phyloP scores from a whole-genome alignment of 2,329 filamentous ascomycete genomes.

The Claviceps sp. region DNA sequence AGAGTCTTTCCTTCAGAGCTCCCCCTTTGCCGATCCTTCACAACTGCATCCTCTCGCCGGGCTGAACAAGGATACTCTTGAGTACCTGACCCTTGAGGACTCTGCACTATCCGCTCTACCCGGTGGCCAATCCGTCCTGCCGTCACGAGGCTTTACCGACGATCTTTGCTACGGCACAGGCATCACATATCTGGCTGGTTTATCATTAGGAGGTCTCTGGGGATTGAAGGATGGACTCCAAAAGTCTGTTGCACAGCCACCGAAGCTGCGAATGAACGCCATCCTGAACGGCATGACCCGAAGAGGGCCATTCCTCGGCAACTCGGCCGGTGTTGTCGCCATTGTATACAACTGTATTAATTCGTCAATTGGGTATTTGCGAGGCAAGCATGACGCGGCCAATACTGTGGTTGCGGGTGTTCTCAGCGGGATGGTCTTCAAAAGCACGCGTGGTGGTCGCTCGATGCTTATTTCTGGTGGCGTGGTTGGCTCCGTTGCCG shows the following conservation, averaged over 20 bases:
- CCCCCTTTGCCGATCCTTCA: constrained; percentile 71
- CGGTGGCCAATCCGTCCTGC: constrained; percentile 73
- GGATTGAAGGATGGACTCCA: constrained; percentile 80
- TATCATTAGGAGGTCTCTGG: constrained; percentile 81
- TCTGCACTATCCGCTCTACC: constrained; percentile 75
- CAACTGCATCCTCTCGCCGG: constrained; percentile 87
- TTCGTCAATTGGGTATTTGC: constrained; percentile 62
- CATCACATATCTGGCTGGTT: constrained; percentile 79
- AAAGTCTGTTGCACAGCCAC: constrained; percentile 62
- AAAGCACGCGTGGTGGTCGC: constrained; percentile 79
- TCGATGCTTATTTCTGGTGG: constrained; percentile 92
- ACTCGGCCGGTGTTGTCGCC: constrained; percentile 88
- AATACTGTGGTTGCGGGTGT: constrained; percentile 81
- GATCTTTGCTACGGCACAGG: constrained; percentile 97
- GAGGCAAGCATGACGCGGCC: constrained; percentile 77
- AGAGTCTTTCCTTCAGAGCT: constrained; percentile 69
- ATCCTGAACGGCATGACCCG: constrained; percentile 90
- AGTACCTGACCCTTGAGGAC: constrained; percentile 92
- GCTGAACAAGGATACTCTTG: constrained; percentile 80
- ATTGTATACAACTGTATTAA: constrained; percentile 94
- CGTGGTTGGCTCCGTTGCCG: constrained; percentile 76
- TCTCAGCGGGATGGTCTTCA: constrained; percentile 88
- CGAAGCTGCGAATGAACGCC: constrained; percentile 85
- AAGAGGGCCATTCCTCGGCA: constrained; percentile 86
- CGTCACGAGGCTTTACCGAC: constrained; percentile 93